Conservation (phyloP, 306 rosid genomes). For the Casuarina equisetifolia region DNA sequence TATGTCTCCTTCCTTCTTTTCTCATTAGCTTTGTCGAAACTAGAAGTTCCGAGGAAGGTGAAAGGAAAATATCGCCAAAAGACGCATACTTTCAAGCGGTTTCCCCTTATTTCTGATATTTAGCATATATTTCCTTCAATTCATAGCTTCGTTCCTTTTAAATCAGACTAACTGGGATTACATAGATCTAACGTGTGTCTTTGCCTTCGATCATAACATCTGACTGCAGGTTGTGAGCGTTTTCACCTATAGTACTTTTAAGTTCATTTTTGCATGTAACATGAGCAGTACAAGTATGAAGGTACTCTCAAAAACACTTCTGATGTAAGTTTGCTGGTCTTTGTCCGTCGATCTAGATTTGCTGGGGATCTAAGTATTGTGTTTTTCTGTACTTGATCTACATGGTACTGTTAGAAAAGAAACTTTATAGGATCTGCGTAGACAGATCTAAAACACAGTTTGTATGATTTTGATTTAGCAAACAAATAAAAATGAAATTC, state of each 20-base stretch:
- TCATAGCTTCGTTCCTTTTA: too few relatives aligned
- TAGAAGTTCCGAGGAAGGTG: background rate
- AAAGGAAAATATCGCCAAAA: background rate
- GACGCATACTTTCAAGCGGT: background rate
- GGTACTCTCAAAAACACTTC: background rate
- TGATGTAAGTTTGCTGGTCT: slow-evolving; percentile 9
- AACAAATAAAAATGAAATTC: too few relatives aligned
- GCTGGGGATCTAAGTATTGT: background rate
- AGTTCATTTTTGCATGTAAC: background rate
- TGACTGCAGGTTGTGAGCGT: background rate
- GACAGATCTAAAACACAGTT: too few relatives aligned
- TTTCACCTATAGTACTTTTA: background rate
- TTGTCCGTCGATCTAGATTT: background rate
- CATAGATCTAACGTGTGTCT: too few relatives aligned
- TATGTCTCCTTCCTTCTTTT: background rate
- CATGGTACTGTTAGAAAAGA: too few relatives aligned
- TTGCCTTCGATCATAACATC: background rate
- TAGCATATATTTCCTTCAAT: slow-evolving; percentile 1
- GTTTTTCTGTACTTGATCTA: background rate
- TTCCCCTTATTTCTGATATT: background rate
- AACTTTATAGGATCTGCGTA: too few relatives aligned
- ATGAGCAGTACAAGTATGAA: background rate
- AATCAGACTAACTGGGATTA: too few relatives aligned
- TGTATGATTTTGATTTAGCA: too few relatives aligned
- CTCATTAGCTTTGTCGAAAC: too few relatives aligned